Percentiles rank a stretch among this genome's conserved stretches.
phyloP scores from a whole-genome alignment of 495 filamentous ascomycete species.

The Hyaloscypha bicolor region DNA sequence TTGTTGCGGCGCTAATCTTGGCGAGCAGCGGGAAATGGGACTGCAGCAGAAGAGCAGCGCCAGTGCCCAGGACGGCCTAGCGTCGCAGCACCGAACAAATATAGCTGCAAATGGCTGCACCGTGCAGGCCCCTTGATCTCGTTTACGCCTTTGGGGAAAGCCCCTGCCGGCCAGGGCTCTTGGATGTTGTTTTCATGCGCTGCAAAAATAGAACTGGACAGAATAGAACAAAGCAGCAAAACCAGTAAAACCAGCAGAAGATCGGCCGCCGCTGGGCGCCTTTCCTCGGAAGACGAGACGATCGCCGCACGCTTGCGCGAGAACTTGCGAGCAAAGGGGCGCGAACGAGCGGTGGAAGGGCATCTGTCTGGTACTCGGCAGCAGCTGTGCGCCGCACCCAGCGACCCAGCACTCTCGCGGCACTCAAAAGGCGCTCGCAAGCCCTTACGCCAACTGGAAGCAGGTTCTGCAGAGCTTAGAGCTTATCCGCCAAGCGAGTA shows the following conservation, averaged over 20 bases:
- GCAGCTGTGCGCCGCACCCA: not conserved
- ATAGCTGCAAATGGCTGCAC: conserved; percentile 9
- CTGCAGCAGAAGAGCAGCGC: not conserved
- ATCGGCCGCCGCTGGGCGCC: not conserved
- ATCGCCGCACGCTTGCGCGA: not conserved
- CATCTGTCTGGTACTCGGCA: conserved; percentile 12
- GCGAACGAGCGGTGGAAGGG: conserved; percentile 22
- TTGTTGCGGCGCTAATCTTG: conserved; percentile 26
- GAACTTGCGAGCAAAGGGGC: not conserved
- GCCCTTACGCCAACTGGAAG: not conserved
- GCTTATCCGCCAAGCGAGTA: conserved; percentile 24
- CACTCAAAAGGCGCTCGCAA: not conserved
- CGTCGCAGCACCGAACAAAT: not conserved
- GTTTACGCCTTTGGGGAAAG: conserved; percentile 5
- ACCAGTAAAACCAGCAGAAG: not conserved
- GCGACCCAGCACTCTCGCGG: not conserved
- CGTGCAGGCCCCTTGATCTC: conserved; percentile 22
- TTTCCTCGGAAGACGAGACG: not conserved
- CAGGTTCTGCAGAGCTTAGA: conserved; percentile 13
- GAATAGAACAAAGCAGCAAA: not conserved
- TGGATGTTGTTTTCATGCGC: not conserved
- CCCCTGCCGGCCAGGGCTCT: not conserved
- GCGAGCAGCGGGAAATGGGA: conserved; percentile 14
- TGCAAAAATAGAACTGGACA: conserved; percentile 4
- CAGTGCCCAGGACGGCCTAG: not conserved